phyloP scores from a whole-genome alignment of 805 yeast species.

The Kazachstania bromeliacearum region DNA sequence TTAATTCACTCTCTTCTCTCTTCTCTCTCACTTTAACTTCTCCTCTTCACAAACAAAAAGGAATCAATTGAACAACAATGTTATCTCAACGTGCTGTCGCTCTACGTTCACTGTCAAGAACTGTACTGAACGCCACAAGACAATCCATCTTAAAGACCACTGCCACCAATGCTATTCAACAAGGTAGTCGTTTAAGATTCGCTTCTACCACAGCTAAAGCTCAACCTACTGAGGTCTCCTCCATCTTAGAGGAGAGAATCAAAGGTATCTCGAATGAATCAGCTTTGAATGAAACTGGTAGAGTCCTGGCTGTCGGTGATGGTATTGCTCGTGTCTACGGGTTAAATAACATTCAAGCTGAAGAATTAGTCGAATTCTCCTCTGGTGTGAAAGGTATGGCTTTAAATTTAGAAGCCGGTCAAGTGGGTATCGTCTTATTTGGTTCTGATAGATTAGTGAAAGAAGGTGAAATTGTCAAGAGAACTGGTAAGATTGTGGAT shows the following conservation, averaged over 20 bases:
- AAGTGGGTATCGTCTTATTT: conserved; percentile 99
- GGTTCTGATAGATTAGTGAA: conserved; percentile 98
- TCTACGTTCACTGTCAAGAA: conserved; percentile 77
- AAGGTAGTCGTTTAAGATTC: conserved; percentile 53
- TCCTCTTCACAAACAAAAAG: background rate
- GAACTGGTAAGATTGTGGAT: conserved; percentile 99
- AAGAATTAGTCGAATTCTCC: conserved; percentile 97
- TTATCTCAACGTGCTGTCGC: conserved; percentile 71
- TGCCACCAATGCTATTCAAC: conserved; percentile 29
- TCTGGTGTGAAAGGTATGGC: conserved; percentile 99
- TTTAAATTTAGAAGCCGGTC: conserved; percentile 98
- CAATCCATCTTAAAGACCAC: conserved; percentile 55
- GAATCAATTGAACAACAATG: conserved; percentile 29
- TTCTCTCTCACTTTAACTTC: conserved; percentile 11
- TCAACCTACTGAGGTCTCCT: conserved; percentile 98
- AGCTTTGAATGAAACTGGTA: conserved; percentile 97
- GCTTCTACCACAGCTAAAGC: conserved; percentile 85
- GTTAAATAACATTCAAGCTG: conserved; percentile 98
- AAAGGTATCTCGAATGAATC: conserved; percentile 98
- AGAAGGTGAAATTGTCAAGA: conserved; percentile 99
- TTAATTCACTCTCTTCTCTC: conserved; percentile 2
- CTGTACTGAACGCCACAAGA: conserved; percentile 61
- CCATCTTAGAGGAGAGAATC: conserved; percentile 97
- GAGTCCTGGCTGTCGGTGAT: conserved; percentile 98
- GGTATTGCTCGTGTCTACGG: conserved; percentile 99